These are phyloP conservation scores for Oehlia diaphana DNA, from an alignment of 192 early-diverging fungal species.

Conservation along the genomic window DNA sequence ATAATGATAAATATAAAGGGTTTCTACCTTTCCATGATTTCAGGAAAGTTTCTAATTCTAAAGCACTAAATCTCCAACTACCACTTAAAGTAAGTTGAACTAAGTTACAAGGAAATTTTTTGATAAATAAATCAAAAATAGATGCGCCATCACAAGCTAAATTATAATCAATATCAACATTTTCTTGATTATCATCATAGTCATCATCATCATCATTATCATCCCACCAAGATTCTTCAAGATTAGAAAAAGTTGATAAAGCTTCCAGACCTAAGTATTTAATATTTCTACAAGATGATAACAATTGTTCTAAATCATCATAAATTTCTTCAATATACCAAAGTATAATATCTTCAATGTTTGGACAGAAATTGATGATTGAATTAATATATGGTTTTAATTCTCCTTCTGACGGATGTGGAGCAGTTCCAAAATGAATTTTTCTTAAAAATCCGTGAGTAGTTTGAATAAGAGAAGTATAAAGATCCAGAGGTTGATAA, in stretches of 20 bases:
- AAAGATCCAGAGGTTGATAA: not conserved
- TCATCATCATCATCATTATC: not conserved
- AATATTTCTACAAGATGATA: not conserved
- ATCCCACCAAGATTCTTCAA: not conserved
- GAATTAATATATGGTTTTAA: not conserved
- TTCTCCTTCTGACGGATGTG: not conserved
- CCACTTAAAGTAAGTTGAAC: not conserved
- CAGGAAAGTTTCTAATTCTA: not conserved
- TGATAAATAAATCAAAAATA: not conserved
- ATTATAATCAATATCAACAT: not conserved
- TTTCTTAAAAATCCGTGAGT: not conserved
- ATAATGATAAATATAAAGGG: not conserved
- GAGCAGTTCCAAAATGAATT: not conserved
- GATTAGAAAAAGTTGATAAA: not conserved
- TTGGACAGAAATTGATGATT: not conserved
- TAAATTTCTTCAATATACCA: slow-evolving; percentile 1
- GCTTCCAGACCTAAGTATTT: not conserved
- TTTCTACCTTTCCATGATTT: not conserved
- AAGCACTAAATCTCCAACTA: not conserved
- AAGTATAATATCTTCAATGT: not conserved
- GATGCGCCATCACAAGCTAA: not conserved
- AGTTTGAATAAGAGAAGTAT: not conserved
- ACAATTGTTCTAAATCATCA: not conserved
- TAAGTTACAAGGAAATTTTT: not conserved
- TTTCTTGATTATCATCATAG: not conserved